A percentile compares a stretch with the other conserved stretches of the same genome.
Evolutionary conservation across 441 rosid genomes (phyloP).

Genomic region (Flueggea neowawraea): DNA sequence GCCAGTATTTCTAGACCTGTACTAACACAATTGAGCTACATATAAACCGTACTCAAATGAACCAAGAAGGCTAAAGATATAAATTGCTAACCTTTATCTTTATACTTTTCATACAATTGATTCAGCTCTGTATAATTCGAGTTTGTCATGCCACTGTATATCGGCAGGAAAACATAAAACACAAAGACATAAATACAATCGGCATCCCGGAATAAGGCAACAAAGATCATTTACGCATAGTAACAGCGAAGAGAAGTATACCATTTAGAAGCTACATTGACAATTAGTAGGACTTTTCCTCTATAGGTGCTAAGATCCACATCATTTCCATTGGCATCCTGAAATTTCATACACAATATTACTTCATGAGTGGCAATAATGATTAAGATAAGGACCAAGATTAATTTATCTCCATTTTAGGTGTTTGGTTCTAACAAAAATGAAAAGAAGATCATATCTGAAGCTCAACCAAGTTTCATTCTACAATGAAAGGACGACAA

Average conservation of each 20-base stretch:
- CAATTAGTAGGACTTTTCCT: slow-evolving; percentile 75
- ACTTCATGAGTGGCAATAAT: too few relatives aligned
- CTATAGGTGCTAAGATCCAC: slow-evolving; percentile 53
- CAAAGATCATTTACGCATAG: background rate
- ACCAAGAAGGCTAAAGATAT: background rate
- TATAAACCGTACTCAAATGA: background rate
- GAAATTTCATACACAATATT: background rate
- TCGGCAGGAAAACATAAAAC: background rate
- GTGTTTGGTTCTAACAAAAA: too few relatives aligned
- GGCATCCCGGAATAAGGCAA: background rate
- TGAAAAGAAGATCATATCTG: too few relatives aligned
- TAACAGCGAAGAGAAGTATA: slow-evolving; percentile 7
- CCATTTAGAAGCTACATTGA: slow-evolving; percentile 96
- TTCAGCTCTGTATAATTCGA: slow-evolving; percentile 80
- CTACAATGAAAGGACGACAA: too few relatives aligned
- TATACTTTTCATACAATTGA: slow-evolving; percentile 67
- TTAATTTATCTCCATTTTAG: too few relatives aligned
- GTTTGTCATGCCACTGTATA: slow-evolving; percentile 80
- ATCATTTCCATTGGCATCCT: slow-evolving; percentile 71
- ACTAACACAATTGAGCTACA: slow-evolving; percentile 6
- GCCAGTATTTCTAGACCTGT: slow-evolving; percentile 83
- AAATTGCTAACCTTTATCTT: slow-evolving; percentile 56
- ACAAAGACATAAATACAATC: background rate
- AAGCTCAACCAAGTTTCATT: too few relatives aligned
- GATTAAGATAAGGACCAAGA: too few relatives aligned